Percentiles rank a stretch among this genome's conserved stretches.
phyloP scores from a whole-genome alignment of 768 basidiomycete genomes.

The Rhizopogon roseolus region DNA sequence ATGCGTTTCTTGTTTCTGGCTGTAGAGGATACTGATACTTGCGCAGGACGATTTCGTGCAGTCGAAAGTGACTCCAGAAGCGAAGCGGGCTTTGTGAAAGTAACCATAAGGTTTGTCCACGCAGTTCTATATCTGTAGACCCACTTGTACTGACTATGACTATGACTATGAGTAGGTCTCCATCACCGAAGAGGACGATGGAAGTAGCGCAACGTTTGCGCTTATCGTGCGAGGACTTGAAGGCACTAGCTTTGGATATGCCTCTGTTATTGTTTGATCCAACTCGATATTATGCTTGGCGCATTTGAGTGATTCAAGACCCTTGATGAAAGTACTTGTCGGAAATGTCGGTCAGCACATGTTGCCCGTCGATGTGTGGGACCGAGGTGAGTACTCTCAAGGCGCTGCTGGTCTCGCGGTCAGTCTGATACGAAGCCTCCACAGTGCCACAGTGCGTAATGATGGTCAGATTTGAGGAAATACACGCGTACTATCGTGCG shows the following conservation, averaged over 20 bases:
- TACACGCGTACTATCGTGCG: background rate
- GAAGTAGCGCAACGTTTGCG: constrained; percentile 84
- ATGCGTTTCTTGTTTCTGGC: constrained; percentile 9
- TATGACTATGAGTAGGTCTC: constrained; percentile 49
- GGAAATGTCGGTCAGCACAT: constrained; percentile 7
- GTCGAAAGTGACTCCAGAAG: constrained; percentile 67
- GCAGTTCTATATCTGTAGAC: background rate
- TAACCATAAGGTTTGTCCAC: constrained; percentile 62
- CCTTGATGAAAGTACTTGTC: background rate
- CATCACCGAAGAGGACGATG: constrained; percentile 66
- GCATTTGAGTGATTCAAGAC: background rate
- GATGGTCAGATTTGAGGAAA: background rate
- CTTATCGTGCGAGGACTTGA: constrained; percentile 81
- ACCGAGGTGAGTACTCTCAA: background rate
- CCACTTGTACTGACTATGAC: background rate
- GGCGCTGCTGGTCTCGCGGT: background rate
- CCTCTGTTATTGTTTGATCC: constrained; percentile 52
- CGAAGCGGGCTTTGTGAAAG: constrained; percentile 78
- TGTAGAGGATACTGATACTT: constrained; percentile 48
- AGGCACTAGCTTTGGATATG: constrained; percentile 82
- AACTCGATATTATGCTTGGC: background rate
- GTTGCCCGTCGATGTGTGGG: background rate
- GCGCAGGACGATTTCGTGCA: constrained; percentile 73
- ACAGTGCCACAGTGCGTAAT: no score
- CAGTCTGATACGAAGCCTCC: background rate